A percentile compares a stretch with the other conserved stretches of the same genome.
phyloP scores from a whole-genome alignment of 306 rosid species.

The Hippophae gyantsensis region DNA sequence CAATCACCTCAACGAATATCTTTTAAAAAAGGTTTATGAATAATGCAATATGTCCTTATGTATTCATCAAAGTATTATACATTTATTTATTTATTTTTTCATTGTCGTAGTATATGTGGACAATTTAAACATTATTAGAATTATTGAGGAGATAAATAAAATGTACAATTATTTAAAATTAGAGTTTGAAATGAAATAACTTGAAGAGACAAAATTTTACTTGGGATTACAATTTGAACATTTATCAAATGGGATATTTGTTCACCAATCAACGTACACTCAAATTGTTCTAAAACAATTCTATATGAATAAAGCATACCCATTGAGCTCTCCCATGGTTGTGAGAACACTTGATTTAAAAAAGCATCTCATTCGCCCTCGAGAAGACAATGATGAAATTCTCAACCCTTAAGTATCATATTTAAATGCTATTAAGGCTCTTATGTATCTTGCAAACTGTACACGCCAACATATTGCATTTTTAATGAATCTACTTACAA shows the following conservation, averaged over 20 bases:
- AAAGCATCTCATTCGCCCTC: not conserved
- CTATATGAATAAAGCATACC: not conserved
- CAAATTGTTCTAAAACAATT: not conserved
- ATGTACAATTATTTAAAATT: not conserved
- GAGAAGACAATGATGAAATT: not conserved
- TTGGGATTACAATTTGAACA: not conserved
- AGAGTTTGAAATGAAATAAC: not conserved
- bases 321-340: not conserved
- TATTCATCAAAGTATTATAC: too few relatives aligned
- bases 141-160: not conserved
- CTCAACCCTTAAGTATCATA: conserved; percentile 11
- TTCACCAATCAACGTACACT: not conserved
- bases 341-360: not conserved
- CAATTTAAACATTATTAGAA: not conserved
- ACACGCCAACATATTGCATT: not conserved
- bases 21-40: not conserved
- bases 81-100: too few relatives aligned
- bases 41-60: too few relatives aligned
- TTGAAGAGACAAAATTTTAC: not conserved
- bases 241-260: not conserved
- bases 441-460: not conserved
- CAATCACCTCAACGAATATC: not conserved
- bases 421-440: conserved; percentile 4
- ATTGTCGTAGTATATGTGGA: not conserved
- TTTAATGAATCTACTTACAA: conserved; percentile 2